phyloP scores from a whole-genome alignment of 2,329 filamentous ascomycete genomes.

The Pseudogymnoascus sp. region DNA sequence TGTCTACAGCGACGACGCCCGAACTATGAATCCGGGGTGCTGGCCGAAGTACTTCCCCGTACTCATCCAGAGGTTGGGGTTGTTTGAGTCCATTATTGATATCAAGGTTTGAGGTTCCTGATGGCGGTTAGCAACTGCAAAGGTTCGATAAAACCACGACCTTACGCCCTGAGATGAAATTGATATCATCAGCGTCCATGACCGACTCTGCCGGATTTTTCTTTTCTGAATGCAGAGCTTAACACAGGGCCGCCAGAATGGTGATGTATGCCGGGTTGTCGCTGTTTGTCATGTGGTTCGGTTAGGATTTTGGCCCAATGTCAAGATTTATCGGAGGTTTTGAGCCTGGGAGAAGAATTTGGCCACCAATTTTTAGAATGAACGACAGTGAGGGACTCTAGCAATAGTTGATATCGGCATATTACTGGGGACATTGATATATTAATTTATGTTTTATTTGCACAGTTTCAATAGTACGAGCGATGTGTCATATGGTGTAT shows the following conservation, averaged over 20 bases:
- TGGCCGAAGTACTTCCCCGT: slow-evolving; percentile 26
- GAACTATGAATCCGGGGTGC: slow-evolving; percentile 32
- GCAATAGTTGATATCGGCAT: neutral
- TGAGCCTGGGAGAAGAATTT: slow-evolving; percentile 2
- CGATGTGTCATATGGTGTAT: neutral
- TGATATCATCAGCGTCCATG: slow-evolving; percentile 24
- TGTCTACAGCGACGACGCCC: slow-evolving; percentile 51
- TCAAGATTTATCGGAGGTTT: slow-evolving; percentile 6
- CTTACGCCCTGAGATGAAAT: slow-evolving; percentile 24
- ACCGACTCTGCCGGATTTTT: slow-evolving; percentile 18
- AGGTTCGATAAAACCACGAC: neutral
- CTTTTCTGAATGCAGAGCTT: neutral
- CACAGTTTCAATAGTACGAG: neutral
- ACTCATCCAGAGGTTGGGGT: slow-evolving; percentile 21
- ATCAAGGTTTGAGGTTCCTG: slow-evolving; percentile 26
- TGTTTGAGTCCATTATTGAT: slow-evolving; percentile 24
- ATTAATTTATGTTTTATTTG: neutral
- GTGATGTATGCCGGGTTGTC: slow-evolving; percentile 3
- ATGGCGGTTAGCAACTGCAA: slow-evolving; percentile 17
- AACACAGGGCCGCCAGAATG: neutral
- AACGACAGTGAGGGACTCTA: neutral
- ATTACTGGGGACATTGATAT: neutral
- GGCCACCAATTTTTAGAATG: slow-evolving; percentile 4
- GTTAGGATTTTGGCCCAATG: slow-evolving; percentile 11
- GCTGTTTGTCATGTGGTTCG: slow-evolving; percentile 12